Percentiles rank a stretch among this genome's conserved stretches.
These are phyloP conservation scores for Cladophialophora immunda DNA, from an alignment of 2,329 filamentous ascomycete species.

Conservation along the genomic window DNA sequence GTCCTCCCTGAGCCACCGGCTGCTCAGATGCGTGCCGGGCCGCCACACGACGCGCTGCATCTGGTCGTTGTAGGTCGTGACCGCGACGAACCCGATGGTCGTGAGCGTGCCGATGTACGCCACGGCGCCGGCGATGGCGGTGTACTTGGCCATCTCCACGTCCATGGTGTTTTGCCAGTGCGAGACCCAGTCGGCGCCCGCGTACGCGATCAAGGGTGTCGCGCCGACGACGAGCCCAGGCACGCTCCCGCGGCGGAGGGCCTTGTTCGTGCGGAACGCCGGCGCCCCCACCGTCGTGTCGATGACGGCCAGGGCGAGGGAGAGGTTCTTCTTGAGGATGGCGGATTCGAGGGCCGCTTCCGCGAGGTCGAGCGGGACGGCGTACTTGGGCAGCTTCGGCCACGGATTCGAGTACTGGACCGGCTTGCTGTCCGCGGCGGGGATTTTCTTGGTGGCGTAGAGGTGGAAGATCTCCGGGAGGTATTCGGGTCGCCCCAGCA, in stretches of 20 bases:
- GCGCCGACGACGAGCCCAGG: constrained; percentile 50
- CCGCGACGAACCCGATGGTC: constrained; percentile 81
- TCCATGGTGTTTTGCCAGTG: constrained; percentile 80
- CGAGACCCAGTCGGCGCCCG: constrained; percentile 64
- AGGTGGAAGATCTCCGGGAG: constrained; percentile 82
- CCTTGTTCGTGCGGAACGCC: constrained; percentile 54
- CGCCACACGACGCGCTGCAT: constrained; percentile 94
- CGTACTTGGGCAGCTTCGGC: constrained; percentile 73
- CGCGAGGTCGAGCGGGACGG: constrained; percentile 75
- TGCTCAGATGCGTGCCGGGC: constrained; percentile 78
- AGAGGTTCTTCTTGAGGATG: constrained; percentile 79
- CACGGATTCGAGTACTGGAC: constrained; percentile 70
- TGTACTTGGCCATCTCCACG: constrained; percentile 73
- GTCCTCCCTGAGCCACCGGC: constrained; percentile 88
- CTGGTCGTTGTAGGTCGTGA: constrained; percentile 90
- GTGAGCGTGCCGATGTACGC: constrained; percentile 84
- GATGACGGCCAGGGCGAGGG: constrained; percentile 80
- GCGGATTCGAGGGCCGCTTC: constrained; percentile 79
- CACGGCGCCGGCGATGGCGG: constrained; percentile 81
- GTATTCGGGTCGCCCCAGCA: constrained; percentile 75
- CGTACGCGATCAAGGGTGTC: constrained; percentile 64
- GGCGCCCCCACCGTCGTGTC: constrained; percentile 63
- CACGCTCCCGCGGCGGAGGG: constrained; percentile 53
- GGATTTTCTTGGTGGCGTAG: constrained; percentile 83
- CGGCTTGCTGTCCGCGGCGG: constrained; percentile 64